Conservation (phyloP, 2,329 filamentous ascomycete species). For the Bimuria novae-zelandiae region DNA sequence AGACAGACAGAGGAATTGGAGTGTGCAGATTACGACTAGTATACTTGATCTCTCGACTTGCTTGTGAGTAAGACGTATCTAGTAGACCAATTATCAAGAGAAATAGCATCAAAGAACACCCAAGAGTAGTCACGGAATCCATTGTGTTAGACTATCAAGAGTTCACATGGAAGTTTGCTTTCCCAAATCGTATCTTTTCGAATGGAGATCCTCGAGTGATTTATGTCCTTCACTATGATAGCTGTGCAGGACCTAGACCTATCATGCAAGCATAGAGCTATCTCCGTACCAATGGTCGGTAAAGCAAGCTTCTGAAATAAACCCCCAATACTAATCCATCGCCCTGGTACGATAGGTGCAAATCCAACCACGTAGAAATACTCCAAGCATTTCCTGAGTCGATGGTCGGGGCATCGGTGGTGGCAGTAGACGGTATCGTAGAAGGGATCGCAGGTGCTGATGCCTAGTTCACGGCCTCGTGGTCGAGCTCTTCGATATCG, state of each 20-base stretch:
- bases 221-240: not conserved
- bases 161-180: not conserved
- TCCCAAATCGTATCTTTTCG: not conserved
- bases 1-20: no score
- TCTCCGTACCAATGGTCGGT: not conserved
- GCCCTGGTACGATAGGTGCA: not conserved
- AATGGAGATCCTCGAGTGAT: not conserved
- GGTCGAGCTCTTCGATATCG: conserved; percentile 3
- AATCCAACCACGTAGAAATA: not conserved
- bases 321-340: not conserved
- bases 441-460: no score
- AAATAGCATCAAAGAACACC: no score
- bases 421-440: not conserved
- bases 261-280: not conserved
- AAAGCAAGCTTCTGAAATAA: not conserved
- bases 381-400: not conserved
- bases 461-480: not conserved
- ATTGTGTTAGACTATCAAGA: not conserved
- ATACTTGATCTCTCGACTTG: no score
- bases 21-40: no score
- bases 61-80: no score
- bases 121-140: not conserved
- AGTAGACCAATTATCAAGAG: no score
- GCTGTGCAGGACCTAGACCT: not conserved
- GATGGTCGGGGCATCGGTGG: not conserved